phyloP scores from a whole-genome alignment of 331 rosid species.

The Phaseolus coccineus region DNA sequence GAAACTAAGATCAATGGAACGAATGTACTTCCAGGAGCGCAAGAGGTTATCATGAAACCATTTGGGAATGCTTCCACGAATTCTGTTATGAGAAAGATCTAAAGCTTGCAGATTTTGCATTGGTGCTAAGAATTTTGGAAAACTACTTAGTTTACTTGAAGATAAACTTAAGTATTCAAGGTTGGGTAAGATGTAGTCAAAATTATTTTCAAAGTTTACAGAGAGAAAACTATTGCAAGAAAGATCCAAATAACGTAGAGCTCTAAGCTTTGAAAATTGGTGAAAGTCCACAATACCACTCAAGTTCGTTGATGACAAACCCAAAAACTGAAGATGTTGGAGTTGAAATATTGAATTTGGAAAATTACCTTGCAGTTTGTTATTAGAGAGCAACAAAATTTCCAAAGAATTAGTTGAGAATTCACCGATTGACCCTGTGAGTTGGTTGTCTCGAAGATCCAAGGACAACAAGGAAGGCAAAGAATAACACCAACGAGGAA shows the following conservation, averaged over 20 bases:
- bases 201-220: neutral
- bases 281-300: conserved; percentile 17
- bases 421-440: neutral
- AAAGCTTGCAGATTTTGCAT: accelerated
- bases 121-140: conserved; percentile 29
- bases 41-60: too few relatives aligned
- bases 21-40: too few relatives aligned
- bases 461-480: neutral
- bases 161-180: neutral
- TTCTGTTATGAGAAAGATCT: conserved; percentile 31
- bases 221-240: conserved; percentile 16
- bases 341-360: conserved; percentile 7
- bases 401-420: neutral
- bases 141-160: conserved; percentile 4
- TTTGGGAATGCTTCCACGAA: conserved; percentile 21
- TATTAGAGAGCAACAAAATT: neutral
- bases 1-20: conserved; percentile 10
- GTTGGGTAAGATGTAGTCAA: neutral
- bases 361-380: conserved; percentile 26
- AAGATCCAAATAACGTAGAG: accelerated
- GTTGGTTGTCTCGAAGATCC: neutral
- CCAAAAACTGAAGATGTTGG: accelerated
- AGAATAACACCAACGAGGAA: neutral
- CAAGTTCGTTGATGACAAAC: neutral
- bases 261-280: conserved; percentile 1